Percentiles rank a stretch among this genome's conserved stretches.
Evolutionary conservation across 371 early-diverging fungal species (phyloP).

Genomic region (Actinomortierella wolfii): DNA sequence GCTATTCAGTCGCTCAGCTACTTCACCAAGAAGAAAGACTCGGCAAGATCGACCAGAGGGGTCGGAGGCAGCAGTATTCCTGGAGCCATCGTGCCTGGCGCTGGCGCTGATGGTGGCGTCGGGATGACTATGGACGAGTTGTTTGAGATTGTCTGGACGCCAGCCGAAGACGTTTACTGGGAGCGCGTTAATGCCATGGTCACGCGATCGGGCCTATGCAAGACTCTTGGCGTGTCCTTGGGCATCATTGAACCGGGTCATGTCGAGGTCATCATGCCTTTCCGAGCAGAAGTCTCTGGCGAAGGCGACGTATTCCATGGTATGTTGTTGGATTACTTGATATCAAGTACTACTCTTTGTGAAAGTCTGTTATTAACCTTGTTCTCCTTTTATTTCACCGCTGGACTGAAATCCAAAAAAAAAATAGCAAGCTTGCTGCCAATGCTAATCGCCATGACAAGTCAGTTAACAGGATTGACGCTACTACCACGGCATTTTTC

Average conservation of each 20-base stretch:
- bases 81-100: conserved; percentile 10
- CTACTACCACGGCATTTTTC: conserved; percentile 39
- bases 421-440: conserved; percentile 33
- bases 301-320: conserved; percentile 43
- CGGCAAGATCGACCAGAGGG: background rate
- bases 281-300: conserved; percentile 38
- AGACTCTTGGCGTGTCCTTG: conserved; percentile 27
- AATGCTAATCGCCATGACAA: conserved; percentile 36
- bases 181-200: conserved; percentile 43
- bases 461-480: conserved; percentile 42
- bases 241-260: conserved; percentile 34
- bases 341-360: no score
- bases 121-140: conserved; percentile 39
- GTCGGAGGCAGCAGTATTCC: background rate
- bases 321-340: background rate
- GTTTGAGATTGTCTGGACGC: conserved; percentile 39
- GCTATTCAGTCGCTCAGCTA: conserved; percentile 23
- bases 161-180: conserved; percentile 40
- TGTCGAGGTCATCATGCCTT: conserved; percentile 42
- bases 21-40: conserved; percentile 9
- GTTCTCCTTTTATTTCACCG: no score
- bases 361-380: no score
- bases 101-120: conserved; percentile 14
- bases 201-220: conserved; percentile 25
- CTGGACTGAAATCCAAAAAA: no score